Base-by-base conservation (phyloP, 768 basidiomycete species). In the Agaricus sinodeliciosus region DNA sequence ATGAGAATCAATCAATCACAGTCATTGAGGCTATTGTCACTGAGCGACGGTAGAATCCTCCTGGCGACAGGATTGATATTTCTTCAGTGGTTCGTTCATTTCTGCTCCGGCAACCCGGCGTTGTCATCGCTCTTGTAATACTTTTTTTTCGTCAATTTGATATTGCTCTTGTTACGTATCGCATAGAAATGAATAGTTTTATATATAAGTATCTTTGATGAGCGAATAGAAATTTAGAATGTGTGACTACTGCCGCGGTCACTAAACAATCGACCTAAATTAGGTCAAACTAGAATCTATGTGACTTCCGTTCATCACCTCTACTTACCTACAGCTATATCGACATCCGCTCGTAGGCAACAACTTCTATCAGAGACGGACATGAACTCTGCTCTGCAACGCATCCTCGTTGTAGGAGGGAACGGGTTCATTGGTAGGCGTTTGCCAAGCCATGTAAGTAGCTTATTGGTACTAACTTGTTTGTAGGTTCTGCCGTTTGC, bases 361-460 rank as follows among this genome's bases (percentile, higher is more conserved):
- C 43, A 31, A 54, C 25, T 39, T 27, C 28, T 22, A 26, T 36
- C 22, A 40, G 43, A 34, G 43, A 49, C 46, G 16, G 53, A 41
- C 41, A 73, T 72, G 72, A 68, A 60, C 54, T 51, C 65, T 31
- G 55, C 74, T 19, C 51, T 74, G 48, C 78, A 73, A 49, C 86
- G 75, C 62, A 77, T 97, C 35, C 81, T 97, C n/a, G 92, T 99
- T 39, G 80, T 98, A 1, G 96, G 96, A n/a, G 96, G 96, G 42
- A 96, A 96, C 72, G 96, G 96, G 4, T 98, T 96, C 73, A 83
- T 99, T 62, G 95, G 94, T 89, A 58, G 22, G 54, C 48, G 26
- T 26, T 41, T 19, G n/a, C 45, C 40, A 48, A 35, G 43, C 54
- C 15, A 42, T 43, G 31, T 47, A 55, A 47, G 35, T 47, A 35